Evolutionary conservation across 306 rosid species (phyloP).

Genomic region (Albizia julibrissin): DNA sequence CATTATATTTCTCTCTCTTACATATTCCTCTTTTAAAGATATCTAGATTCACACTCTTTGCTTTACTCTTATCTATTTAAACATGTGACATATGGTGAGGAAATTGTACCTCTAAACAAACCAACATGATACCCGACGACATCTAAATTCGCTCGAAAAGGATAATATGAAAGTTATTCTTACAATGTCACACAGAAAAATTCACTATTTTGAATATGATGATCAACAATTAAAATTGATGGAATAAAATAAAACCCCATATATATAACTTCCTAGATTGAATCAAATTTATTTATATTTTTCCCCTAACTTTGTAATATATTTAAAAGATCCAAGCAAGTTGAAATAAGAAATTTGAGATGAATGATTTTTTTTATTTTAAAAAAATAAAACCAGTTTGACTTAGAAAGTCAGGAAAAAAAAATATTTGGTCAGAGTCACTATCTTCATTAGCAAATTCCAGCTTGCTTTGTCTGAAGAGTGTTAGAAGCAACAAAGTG

Average conservation of each 20-base stretch:
- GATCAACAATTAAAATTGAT: background rate
- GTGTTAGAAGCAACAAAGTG: constrained; percentile 3
- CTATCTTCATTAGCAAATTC: background rate
- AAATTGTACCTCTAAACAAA: too few relatives aligned
- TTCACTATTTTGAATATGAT: background rate
- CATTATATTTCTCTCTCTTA: background rate
- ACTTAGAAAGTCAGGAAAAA: background rate
- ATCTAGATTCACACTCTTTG: background rate
- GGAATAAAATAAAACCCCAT: background rate
- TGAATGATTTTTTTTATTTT: background rate
- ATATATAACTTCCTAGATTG: background rate
- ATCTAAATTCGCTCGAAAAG: background rate
- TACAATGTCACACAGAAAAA: background rate
- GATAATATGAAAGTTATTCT: background rate
- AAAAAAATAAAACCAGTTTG: background rate
- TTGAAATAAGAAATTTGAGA: background rate
- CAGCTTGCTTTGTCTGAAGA: constrained; percentile 24
- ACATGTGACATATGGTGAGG: too few relatives aligned
- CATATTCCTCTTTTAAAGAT: background rate
- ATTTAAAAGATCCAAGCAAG: background rate
- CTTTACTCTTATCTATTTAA: too few relatives aligned
- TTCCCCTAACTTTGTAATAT: background rate
- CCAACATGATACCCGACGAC: too few relatives aligned
- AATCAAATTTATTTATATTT: background rate
- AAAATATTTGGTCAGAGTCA: background rate